phyloP scores from a whole-genome alignment of 108 stramenopile genomes.

The Epithemia pelagica region DNA sequence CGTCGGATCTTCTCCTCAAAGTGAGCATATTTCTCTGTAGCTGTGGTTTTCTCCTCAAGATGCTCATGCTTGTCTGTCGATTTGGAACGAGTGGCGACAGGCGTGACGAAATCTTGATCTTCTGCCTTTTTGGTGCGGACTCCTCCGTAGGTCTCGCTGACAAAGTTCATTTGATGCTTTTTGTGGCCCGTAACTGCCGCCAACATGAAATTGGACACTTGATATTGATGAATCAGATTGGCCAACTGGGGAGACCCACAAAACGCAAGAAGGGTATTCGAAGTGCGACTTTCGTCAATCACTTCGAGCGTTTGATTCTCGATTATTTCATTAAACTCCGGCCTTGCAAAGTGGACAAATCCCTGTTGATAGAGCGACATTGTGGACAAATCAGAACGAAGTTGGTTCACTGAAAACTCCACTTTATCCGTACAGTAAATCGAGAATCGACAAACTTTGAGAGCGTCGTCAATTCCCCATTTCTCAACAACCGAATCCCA shows the following conservation, averaged over 20 bases:
- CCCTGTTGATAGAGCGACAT: slow-evolving; percentile 14
- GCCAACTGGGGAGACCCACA: slow-evolving; percentile 29
- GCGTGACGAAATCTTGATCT: neutral
- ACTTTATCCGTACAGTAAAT: slow-evolving; percentile 32
- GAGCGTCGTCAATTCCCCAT: slow-evolving; percentile 31
- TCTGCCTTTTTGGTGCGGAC: slow-evolving; percentile 10
- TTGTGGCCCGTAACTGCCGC: slow-evolving; percentile 30
- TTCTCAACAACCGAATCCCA: slow-evolving; percentile 24
- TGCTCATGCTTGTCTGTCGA: neutral
- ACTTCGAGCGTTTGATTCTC: slow-evolving; percentile 28
- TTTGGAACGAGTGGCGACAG: too few relatives aligned
- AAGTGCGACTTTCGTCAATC: slow-evolving; percentile 12
- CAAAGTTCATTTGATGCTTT: slow-evolving; percentile 31
- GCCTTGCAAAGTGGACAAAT: slow-evolving; percentile 17
- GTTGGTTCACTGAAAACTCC: slow-evolving; percentile 12
- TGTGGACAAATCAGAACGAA: slow-evolving; percentile 13
- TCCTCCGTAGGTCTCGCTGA: slow-evolving; percentile 35
- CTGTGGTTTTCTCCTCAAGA: neutral
- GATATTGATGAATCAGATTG: neutral
- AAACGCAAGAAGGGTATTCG: slow-evolving; percentile 31
- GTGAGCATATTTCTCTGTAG: neutral
- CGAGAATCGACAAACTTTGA: slow-evolving; percentile 24
- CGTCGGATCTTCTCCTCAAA: neutral
- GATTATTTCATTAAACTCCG: slow-evolving; percentile 16
- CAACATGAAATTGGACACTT: slow-evolving; percentile 26